phyloP scores from a whole-genome alignment of 2,329 filamentous ascomycete species.

The Penicillium sp. region DNA sequence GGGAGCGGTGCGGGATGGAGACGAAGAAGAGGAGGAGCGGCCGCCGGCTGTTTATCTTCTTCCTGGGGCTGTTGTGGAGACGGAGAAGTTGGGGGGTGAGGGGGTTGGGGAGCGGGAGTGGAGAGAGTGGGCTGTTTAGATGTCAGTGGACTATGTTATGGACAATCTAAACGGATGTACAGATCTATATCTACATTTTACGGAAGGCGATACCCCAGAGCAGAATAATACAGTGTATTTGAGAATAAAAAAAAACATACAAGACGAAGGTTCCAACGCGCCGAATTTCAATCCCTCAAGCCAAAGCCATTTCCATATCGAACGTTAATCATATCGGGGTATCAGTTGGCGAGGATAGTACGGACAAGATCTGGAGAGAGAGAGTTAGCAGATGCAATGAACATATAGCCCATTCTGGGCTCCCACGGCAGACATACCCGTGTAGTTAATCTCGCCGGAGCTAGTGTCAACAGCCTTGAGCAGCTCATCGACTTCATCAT shows the following conservation, averaged over 20 bases:
- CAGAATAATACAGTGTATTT: conserved; percentile 9
- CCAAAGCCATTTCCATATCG: conserved; percentile 14
- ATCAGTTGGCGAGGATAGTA: conserved; percentile 79
- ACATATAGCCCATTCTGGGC: neutral
- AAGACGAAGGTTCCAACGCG: conserved; percentile 8
- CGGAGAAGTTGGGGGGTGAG: conserved; percentile 52
- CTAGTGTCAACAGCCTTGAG: conserved; percentile 97
- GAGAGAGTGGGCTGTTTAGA: conserved; percentile 27
- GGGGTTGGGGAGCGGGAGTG: conserved; percentile 36
- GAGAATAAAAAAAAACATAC: conserved; percentile 9
- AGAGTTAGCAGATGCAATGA: neutral
- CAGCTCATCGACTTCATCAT: conserved; percentile 97
- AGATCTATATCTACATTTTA: neutral
- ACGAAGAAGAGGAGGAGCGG: conserved; percentile 30
- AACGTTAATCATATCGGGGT: conserved; percentile 23
- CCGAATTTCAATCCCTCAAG: conserved; percentile 6
- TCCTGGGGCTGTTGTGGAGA: conserved; percentile 58
- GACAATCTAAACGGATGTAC: neutral
- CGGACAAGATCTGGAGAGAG: conserved; percentile 67
- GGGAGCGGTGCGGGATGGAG: conserved; percentile 13
- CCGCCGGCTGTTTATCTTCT: conserved; percentile 57
- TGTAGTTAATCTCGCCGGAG: conserved; percentile 96
- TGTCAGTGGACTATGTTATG: neutral
- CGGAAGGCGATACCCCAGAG: neutral
- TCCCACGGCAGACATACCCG: conserved; percentile 57